Percentiles rank a stretch among this genome's conserved stretches.
These are phyloP conservation scores for Zygotorulaspora chibaensis DNA, from an alignment of 805 yeast genomes.

Conservation along the genomic window DNA sequence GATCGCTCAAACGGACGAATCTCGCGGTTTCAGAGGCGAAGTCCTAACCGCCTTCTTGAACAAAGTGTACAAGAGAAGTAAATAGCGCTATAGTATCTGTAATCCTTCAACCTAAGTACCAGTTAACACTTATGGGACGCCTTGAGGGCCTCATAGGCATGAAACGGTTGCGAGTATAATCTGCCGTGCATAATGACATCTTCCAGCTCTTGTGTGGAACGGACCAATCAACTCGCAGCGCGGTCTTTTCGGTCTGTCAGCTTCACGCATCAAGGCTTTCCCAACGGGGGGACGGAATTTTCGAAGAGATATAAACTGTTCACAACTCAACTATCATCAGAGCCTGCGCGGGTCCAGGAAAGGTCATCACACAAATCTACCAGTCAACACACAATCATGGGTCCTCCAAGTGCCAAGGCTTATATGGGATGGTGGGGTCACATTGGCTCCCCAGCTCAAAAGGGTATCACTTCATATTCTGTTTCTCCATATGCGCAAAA, in stretches of 20 bases:
- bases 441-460: conserved; percentile 82
- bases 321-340: too few species aligned
- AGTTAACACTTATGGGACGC: too few species aligned
- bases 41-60: conserved; percentile 81
- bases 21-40: conserved; percentile 85
- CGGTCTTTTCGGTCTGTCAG: conserved; percentile 4
- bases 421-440: conserved; percentile 99
- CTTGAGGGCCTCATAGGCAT: too few species aligned
- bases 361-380: not conserved
- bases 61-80: conserved; percentile 91
- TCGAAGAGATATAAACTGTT: too few species aligned
- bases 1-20: conserved; percentile 76
- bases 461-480: conserved; percentile 80
- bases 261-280: not conserved
- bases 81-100: conserved; percentile 41
- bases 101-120: not conserved
- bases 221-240: conserved; percentile 1
- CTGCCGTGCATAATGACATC: not conserved
- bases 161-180: too few species aligned
- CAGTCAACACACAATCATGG: conserved; percentile 42
- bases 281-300: not conserved
- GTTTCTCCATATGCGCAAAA: conserved; percentile 92
- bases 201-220: not conserved
- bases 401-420: conserved; percentile 66
- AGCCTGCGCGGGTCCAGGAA: not conserved